A percentile compares a stretch with the other conserved stretches of the same genome.
These are phyloP conservation scores for Bretschneidera sinensis DNA, from an alignment of 345 rosid genomes.

Conservation along the genomic window DNA sequence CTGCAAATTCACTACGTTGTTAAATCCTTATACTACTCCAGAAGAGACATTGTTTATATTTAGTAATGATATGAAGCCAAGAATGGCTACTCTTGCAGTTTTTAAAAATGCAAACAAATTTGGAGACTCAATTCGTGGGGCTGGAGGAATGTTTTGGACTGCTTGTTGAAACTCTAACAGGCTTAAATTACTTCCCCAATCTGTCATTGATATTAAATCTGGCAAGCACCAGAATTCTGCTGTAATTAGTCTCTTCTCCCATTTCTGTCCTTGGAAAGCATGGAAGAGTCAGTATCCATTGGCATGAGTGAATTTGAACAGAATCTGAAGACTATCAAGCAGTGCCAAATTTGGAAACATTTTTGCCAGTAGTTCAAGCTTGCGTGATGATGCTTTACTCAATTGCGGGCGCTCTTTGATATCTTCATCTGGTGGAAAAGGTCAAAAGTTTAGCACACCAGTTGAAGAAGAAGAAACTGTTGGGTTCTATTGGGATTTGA, in stretches of 20 bases:
- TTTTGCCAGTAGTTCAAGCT: slow-evolving; percentile 49
- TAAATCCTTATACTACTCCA: slow-evolving; percentile 83
- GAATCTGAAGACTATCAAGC: slow-evolving; percentile 75
- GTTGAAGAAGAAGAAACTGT: slow-evolving; percentile 88
- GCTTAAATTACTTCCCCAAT: slow-evolving; percentile 82
- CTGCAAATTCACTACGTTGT: slow-evolving; percentile 72
- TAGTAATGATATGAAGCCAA: slow-evolving; percentile 77
- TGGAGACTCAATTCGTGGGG: slow-evolving; percentile 68
- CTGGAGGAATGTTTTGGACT: slow-evolving; percentile 88
- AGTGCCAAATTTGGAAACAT: slow-evolving; percentile 69
- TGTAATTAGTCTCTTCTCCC: slow-evolving; percentile 57
- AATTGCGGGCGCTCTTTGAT: slow-evolving; percentile 77
- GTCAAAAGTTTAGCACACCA: slow-evolving; percentile 87
- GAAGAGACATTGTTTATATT: slow-evolving; percentile 86
- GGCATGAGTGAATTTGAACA: slow-evolving; percentile 92
- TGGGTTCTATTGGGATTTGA: slow-evolving; percentile 78
- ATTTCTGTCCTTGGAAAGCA: slow-evolving; percentile 68
- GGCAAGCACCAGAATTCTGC: slow-evolving; percentile 32
- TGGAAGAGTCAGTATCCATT: slow-evolving; percentile 67
- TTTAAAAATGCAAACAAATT: slow-evolving; percentile 80
- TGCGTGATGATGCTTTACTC: slow-evolving; percentile 51
- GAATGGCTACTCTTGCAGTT: slow-evolving; percentile 88
- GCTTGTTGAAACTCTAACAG: slow-evolving; percentile 80
- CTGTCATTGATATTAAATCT: slow-evolving; percentile 43
- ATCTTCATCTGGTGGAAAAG: slow-evolving; percentile 89